A percentile compares a stretch with the other conserved stretches of the same genome.
Evolutionary conservation across 495 filamentous ascomycete genomes (phyloP).

Genomic region (Trichoderma reesei): DNA sequence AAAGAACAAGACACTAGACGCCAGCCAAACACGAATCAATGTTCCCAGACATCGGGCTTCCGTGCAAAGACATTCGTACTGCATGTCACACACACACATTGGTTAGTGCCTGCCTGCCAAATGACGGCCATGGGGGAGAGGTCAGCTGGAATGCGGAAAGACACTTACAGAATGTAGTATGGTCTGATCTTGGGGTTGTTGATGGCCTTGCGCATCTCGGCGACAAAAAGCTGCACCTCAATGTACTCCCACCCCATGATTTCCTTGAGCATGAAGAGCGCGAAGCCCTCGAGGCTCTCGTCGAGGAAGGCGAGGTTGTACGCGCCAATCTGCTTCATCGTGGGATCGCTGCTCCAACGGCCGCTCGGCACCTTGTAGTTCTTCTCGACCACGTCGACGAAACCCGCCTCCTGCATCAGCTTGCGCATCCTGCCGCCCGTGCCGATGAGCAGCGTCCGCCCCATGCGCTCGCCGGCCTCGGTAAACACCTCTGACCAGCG

Average conservation of each 20-base stretch:
- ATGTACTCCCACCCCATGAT: slow-evolving; percentile 22
- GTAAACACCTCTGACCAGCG: slow-evolving; percentile 29
- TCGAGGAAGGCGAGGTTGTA: slow-evolving; percentile 21
- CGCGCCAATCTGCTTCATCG: slow-evolving; percentile 38
- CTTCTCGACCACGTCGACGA: slow-evolving; percentile 21
- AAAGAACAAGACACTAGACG: not conserved
- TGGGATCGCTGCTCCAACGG: slow-evolving; percentile 36
- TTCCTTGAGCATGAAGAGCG: slow-evolving; percentile 22
- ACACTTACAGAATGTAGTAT: not conserved
- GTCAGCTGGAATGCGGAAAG: too few relatives aligned
- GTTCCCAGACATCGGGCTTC: not conserved
- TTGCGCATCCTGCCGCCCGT: slow-evolving; percentile 9
- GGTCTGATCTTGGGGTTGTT: not conserved
- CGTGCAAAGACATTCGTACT: slow-evolving; percentile 6
- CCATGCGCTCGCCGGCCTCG: slow-evolving; percentile 19
- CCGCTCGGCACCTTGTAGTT: slow-evolving; percentile 28
- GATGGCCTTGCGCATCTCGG: slow-evolving; percentile 21
- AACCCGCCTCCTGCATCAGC: slow-evolving; percentile 25
- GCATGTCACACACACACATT: not conserved
- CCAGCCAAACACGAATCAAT: not conserved
- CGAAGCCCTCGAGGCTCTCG: slow-evolving; percentile 24
- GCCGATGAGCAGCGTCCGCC: slow-evolving; percentile 13
- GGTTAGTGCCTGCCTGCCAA: not conserved
- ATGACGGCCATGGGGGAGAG: not conserved
- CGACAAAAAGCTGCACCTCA: slow-evolving; percentile 23